Percentiles rank a stretch among this genome's conserved stretches.
phyloP scores from a whole-genome alignment of 2,329 filamentous ascomycete species.

The Trichoderma arundinaceum region DNA sequence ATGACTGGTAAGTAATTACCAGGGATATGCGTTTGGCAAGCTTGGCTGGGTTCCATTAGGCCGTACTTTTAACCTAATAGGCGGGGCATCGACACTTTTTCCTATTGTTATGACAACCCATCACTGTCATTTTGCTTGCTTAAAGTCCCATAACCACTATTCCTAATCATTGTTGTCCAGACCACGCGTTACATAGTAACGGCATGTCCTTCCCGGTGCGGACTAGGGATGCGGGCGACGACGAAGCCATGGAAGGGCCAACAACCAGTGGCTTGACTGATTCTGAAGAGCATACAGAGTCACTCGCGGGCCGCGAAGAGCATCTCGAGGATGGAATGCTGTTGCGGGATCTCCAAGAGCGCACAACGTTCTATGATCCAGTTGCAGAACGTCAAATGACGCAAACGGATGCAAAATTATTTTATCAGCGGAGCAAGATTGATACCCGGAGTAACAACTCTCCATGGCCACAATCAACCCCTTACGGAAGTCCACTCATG shows the following conservation, averaged over 20 bases:
- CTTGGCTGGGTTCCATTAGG: constrained; percentile 6
- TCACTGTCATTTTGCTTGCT: neutral
- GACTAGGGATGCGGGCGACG: constrained; percentile 43
- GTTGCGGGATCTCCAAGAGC: constrained; percentile 64
- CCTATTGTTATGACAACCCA: neutral
- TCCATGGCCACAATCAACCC: constrained; percentile 51
- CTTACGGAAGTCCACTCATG: constrained; percentile 55
- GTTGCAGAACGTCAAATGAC: constrained; percentile 93
- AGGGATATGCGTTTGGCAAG: neutral
- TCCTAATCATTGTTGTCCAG: constrained; percentile 9
- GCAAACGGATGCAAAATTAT: constrained; percentile 91
- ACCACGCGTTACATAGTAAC: constrained; percentile 21
- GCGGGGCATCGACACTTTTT: constrained; percentile 1
- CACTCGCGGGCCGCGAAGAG: constrained; percentile 37
- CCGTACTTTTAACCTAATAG: neutral
- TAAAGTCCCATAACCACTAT: neutral
- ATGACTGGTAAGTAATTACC: constrained; percentile 27
- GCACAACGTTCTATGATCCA: constrained; percentile 91
- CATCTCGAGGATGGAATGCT: constrained; percentile 62
- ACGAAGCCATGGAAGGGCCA: constrained; percentile 38
- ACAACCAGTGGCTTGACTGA: constrained; percentile 36
- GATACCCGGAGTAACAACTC: constrained; percentile 53
- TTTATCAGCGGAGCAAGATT: constrained; percentile 87
- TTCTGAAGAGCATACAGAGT: constrained; percentile 35
- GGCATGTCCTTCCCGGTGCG: constrained; percentile 36